phyloP scores from a whole-genome alignment of 2,329 filamentous ascomycete species.

The Seiridium cupressi region DNA sequence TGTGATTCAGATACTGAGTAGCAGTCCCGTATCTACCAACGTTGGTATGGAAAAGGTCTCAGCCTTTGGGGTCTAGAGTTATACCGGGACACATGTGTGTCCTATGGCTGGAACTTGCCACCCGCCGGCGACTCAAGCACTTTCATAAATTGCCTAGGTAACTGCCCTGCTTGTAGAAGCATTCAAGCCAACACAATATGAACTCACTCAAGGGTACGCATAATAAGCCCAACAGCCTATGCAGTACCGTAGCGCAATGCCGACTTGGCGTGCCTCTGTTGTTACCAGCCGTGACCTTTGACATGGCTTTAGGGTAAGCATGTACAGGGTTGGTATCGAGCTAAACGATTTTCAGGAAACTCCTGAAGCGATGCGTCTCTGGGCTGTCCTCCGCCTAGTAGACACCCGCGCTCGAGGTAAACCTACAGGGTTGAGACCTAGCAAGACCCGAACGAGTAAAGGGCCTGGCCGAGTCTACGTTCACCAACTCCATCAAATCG shows the following conservation, averaged over 20 bases:
- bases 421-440: neutral
- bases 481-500: neutral
- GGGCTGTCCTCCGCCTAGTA: too few species aligned
- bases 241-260: neutral
- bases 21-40: neutral
- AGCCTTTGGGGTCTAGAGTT: neutral
- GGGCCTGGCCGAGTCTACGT: neutral
- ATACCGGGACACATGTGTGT: neutral
- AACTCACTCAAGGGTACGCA: neutral
- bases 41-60: neutral
- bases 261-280: neutral
- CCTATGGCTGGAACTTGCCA: neutral
- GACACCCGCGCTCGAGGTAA: neutral
- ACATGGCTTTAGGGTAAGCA: neutral
- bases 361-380: neutral
- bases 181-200: neutral
- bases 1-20: neutral
- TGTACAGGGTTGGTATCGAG: neutral
- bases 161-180: neutral
- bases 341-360: neutral
- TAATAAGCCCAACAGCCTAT: neutral
- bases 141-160: neutral
- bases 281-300: neutral
- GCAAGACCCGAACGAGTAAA: neutral
- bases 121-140: neutral